A percentile compares a stretch with the other conserved stretches of the same genome.
phyloP scores from a whole-genome alignment of 345 rosid species.

The Leavenworthia alabamica region DNA sequence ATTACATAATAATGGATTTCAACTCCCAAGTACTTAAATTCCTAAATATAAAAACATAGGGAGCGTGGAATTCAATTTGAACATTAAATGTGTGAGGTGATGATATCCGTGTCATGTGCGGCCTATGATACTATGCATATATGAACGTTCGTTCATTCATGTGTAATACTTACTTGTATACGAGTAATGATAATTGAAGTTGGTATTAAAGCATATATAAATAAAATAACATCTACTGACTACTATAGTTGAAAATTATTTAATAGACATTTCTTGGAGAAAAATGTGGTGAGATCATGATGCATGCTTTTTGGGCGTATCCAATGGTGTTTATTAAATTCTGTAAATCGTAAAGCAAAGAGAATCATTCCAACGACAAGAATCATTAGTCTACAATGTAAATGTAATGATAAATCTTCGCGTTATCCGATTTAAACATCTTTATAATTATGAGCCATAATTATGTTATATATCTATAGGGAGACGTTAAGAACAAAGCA shows the following conservation, averaged over 20 bases:
- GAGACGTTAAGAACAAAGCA: constrained; percentile 19
- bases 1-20: not conserved
- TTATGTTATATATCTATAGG: not conserved
- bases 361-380: constrained; percentile 17
- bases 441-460: not conserved
- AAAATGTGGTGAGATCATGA: constrained; percentile 14
- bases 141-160: not conserved
- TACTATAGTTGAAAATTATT: not conserved
- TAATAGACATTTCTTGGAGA: constrained; percentile 14
- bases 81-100: constrained; percentile 14
- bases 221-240: no score
- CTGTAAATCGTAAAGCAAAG: constrained; percentile 15
- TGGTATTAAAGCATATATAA: not conserved
- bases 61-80: not conserved
- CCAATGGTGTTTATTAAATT: not conserved
- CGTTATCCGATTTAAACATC: constrained; percentile 9
- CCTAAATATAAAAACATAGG: not conserved
- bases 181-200: not conserved
- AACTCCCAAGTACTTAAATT: not conserved
- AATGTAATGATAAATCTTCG: constrained; percentile 17
- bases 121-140: not conserved
- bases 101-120: not conserved
- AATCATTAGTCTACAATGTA: constrained; percentile 18
- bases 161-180: not conserved
- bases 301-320: not conserved